Evolutionary conservation across 257 asterid genomes (phyloP), one percentile per base, ranked within the genome.

Genomic region (Capsicum baccatum): DNA sequence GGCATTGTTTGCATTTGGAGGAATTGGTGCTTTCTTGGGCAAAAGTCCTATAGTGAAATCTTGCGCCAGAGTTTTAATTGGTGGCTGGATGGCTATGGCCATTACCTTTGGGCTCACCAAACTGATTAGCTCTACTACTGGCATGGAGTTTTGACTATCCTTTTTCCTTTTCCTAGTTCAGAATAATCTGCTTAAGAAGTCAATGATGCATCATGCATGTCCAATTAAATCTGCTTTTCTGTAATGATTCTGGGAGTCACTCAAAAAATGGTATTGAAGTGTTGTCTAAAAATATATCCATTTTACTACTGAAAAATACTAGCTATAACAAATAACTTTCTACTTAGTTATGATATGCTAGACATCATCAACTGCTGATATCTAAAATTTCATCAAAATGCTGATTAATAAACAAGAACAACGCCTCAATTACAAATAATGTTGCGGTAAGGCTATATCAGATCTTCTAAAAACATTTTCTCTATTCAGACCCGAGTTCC

Each of bases 11-110:
- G 58, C 42, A 84, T 92, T 90, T 85, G 95, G 95, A 83, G 85
- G 89, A 88, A 10, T 90, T 39, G 95, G 93, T 85, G 95, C 95
- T 83, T 86, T 70, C 64, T 39, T 90, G 15, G 92, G 94, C 35
- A 79, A 84, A 78, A 69, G 79, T 69, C 91, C 92, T 79, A 87
- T 86, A 87, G 86, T 83, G 78, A 44, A 83, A 89, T 90, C 94
- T 71, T 71, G 58, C 19, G 58, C 80, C 39, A 71, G 80, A 71
- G 58, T 47, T n/a, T n/a, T 47, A 71, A n/a, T 92, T 50, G 94
- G 96, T 14, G 96, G 96, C 33, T 91, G 94, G 96, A 62, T 91
- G 94, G 96, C 97, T 9, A 92, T 92, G 97, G 91, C 90, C 7
- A 70, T 91, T 0, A 70, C 97, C 0, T 93, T 87, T 88, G 96